Base-by-base conservation (phyloP, 1,139 yeast species). In the Blastobotrys buckinghamii region DNA sequence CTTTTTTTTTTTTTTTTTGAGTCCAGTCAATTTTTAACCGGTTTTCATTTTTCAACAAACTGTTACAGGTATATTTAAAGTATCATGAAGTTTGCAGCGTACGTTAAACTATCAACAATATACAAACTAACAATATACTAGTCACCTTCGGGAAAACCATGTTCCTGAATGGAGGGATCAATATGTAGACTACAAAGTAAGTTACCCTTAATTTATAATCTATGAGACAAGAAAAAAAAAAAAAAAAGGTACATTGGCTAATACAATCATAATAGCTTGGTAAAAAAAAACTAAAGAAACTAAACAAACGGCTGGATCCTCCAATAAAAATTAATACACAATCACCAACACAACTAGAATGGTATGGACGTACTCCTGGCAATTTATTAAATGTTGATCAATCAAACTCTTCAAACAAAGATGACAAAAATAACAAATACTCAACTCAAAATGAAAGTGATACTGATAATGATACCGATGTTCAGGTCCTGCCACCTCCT, bases 111-210 rank as follows among this genome's bases (percentile, higher is more conserved):
- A 5, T 17, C 17, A 20, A 19, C 13, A 26, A 24, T 8, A 30
- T 20, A 6, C 53, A 52, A 15, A 47, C 49, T 55, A 17, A 6
- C 7, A 26, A 10, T 22, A 4, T 22, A 5, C 24, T 30, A 64
- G 68, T 24, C 64, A 62, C 43, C 55, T 68, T 30, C 53, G 59
- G 22, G 71, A 68, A 44, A 65, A 64, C 44, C 67, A 79, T 53
- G 86, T 86, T 6, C 95, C 96, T 1, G 96, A 88, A 64, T 88
- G 96, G 96, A 75, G 80, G 57, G 80, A 78, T 52, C 89, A 84
- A 62, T 88, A 89, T 59, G 71, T 89, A 37, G 82, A 87, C 65
- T 89, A 89, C 22, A 20, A 15, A 19, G 17, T 38, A 38, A 8
- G 41, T 6, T 8, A 38, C 41, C 15, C 20, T 38, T 22, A 37